Conservation (phyloP, 306 rosid genomes). For the Acacia acuminata region DNA sequence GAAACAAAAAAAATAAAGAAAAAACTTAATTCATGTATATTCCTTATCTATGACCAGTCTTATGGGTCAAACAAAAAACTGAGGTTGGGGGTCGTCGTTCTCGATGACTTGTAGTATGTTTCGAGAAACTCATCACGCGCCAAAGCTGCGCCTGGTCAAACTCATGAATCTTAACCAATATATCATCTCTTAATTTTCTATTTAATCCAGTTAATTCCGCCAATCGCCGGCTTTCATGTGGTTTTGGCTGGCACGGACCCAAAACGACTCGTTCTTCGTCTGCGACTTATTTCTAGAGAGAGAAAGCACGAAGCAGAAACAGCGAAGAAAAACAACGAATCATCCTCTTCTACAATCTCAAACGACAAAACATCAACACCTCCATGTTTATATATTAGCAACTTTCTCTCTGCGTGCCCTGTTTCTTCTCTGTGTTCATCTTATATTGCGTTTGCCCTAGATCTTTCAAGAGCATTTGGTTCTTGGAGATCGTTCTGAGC, state of each 20-base stretch:
- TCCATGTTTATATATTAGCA: neutral
- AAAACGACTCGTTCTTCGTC: slow-evolving; percentile 13
- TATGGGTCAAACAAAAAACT: neutral
- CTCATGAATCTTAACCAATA: neutral
- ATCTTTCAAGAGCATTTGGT: slow-evolving; percentile 36
- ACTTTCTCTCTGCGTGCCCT: neutral
- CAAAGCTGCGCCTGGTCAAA: neutral
- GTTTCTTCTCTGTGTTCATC: slow-evolving; percentile 2
- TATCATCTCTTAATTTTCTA: neutral
- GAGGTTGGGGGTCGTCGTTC: neutral
- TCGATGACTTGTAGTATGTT: neutral
- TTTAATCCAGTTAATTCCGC: neutral
- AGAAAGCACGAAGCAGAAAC: neutral
- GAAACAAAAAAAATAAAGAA: neutral
- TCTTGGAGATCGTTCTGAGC: slow-evolving; percentile 30
- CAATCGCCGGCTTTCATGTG: slow-evolving; percentile 11
- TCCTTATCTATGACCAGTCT: neutral
- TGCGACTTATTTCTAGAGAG: neutral
- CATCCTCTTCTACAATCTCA: neutral
- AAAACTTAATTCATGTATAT: neutral
- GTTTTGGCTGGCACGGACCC: slow-evolving; percentile 19
- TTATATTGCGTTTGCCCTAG: slow-evolving; percentile 36
- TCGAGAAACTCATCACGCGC: neutral
- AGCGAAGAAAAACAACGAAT: slow-evolving; percentile 8
- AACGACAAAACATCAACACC: neutral